Percentiles rank a stretch among this genome's conserved stretches.
phyloP scores from a whole-genome alignment of 441 rosid genomes.

The Hypseocharis bilobata region DNA sequence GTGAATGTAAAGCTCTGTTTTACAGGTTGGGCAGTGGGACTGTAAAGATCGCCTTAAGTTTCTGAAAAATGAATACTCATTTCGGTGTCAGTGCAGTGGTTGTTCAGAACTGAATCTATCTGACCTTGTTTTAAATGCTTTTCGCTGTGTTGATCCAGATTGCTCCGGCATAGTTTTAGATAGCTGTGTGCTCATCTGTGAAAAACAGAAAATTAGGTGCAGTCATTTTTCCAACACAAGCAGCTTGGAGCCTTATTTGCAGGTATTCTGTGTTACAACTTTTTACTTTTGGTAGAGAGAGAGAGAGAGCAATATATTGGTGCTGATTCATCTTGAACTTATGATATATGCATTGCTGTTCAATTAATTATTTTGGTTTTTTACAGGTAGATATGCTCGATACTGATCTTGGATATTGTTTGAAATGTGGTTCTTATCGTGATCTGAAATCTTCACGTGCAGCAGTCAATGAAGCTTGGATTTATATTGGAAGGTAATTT shows the following conservation, averaged over 20 bases:
- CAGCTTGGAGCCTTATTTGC: slow-evolving; percentile 27
- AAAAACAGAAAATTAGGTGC: slow-evolving; percentile 31
- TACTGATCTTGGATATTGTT: slow-evolving; percentile 43
- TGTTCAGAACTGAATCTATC: slow-evolving; percentile 54
- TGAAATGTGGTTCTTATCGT: slow-evolving; percentile 47
- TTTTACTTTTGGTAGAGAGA: background rate
- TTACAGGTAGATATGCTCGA: slow-evolving; percentile 31
- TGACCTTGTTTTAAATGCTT: slow-evolving; percentile 65
- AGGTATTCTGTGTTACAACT: slow-evolving; percentile 33
- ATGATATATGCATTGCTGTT: background rate
- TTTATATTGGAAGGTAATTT: slow-evolving; percentile 43
- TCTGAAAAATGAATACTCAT: slow-evolving; percentile 64
- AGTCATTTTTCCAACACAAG: slow-evolving; percentile 17
- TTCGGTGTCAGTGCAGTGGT: slow-evolving; percentile 57
- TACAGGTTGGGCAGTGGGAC: slow-evolving; percentile 71
- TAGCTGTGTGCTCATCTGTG: slow-evolving; percentile 25
- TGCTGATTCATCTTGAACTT: background rate
- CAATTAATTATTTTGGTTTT: background rate
- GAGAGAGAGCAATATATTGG: no score
- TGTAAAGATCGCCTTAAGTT: slow-evolving; percentile 57
- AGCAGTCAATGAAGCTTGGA: slow-evolving; percentile 46
- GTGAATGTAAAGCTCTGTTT: slow-evolving; percentile 15
- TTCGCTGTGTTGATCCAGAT: slow-evolving; percentile 40
- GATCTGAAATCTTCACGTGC: slow-evolving; percentile 35
- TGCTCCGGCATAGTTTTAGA: slow-evolving; percentile 69